Evolutionary conservation across 1,284 basidiomycete genomes (phyloP).

Genomic region (Marasmius fiardii): DNA sequence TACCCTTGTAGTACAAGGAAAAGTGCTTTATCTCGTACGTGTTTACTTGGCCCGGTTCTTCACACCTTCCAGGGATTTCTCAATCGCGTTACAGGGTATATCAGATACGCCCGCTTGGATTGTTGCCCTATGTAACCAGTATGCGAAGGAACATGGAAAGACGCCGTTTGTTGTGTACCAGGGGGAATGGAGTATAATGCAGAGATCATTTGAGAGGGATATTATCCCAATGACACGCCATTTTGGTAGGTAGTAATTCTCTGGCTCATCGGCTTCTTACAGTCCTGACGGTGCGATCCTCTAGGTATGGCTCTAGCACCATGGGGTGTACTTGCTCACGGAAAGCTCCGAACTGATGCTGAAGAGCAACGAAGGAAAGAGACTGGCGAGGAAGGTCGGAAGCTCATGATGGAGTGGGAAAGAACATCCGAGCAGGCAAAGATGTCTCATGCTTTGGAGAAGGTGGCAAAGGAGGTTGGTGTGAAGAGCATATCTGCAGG

Average conservation of each 20-base stretch:
- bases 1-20: not conserved
- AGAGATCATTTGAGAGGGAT: constrained; percentile 49
- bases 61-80: not conserved
- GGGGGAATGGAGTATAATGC: constrained; percentile 47
- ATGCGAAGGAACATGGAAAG: constrained; percentile 39
- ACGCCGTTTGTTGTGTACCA: constrained; percentile 52
- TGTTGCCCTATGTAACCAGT: constrained; percentile 39
- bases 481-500: constrained; percentile 5
- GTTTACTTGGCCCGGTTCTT: not conserved
- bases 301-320: constrained; percentile 4
- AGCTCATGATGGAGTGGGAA: constrained; percentile 31
- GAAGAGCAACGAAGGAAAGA: constrained; percentile 39
- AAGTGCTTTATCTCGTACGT: not conserved
- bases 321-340: constrained; percentile 37
- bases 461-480: constrained; percentile 2
- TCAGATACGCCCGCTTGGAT: constrained; percentile 43
- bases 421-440: constrained; percentile 37
- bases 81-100: constrained; percentile 25
- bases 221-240: constrained; percentile 51
- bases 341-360: constrained; percentile 45
- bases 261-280: not conserved
- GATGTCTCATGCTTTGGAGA: constrained; percentile 21
- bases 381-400: constrained; percentile 39
- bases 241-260: constrained; percentile 30
- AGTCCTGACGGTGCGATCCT: not conserved